Base-by-base conservation (phyloP, 2,329 filamentous ascomycete species). In the Phaeomoniella chlamydospora region DNA sequence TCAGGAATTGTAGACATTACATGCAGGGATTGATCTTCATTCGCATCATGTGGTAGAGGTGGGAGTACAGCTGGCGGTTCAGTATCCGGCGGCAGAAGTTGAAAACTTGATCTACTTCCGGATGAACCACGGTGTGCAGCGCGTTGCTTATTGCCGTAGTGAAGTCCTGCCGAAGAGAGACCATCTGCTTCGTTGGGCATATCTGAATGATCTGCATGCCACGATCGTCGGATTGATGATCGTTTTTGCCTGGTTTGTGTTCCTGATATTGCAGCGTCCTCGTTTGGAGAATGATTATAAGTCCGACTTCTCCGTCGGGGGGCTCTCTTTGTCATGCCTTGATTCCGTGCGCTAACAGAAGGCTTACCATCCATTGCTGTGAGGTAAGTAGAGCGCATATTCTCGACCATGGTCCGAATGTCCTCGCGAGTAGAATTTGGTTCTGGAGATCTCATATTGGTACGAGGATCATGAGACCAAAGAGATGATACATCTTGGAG, bases 351-450 rank as follows among this genome's bases (percentile, higher is more conserved):
- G 32, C 13, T 18, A 13, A 17, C 9, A 18, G 18, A n/a, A 13
- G 43, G 34, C 3, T 38, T 39, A 14, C 40, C 40, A 31, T 49
- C 46, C 12, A 49, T 37, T 14, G 46, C 46, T 29, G 43, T 39
- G 3, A 49, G 38, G 34, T 49, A 49, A 3, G 36, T 48, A 29
- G 40, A 38, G 15, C 46, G 38, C 44, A 49, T 49, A 14, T 45
- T 40, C 29, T 46, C 43, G 14, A 49, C 41, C 18, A 49, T 45
- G 17, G 41, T 43, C 15, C 44, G 40, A n/a, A 49, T 37, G 16
- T 48, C 46, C 9, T 48, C 45, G 37, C 45, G 38, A 15, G 36
- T 41, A 5, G 39, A 40, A 4, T 18, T 18, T n/a, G 39, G 19
- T 2, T 48, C 46, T 6, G 36, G 19, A 19, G 46, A 40, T 11